A percentile compares a stretch with the other conserved stretches of the same genome.
phyloP scores from a whole-genome alignment of 2,329 filamentous ascomycete species.

The Arthrobotrys entomopaga region DNA sequence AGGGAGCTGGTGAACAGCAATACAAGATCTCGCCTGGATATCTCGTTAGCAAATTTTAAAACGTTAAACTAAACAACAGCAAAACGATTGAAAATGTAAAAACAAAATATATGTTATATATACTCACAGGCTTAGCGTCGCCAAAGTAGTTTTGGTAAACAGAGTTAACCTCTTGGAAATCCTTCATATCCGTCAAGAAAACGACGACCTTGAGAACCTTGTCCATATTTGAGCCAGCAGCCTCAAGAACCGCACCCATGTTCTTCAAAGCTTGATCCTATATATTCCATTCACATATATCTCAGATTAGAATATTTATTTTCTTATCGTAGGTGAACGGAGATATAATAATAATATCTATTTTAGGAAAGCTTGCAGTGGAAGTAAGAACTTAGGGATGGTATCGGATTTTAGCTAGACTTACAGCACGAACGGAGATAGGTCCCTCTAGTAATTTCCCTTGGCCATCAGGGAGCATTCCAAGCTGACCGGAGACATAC shows the following conservation, averaged over 20 bases:
- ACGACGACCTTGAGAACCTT: slow-evolving; percentile 91
- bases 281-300: neutral
- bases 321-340: neutral
- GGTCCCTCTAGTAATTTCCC: slow-evolving; percentile 64
- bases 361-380: neutral
- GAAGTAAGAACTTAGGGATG: too few species aligned
- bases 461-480: slow-evolving; percentile 67
- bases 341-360: neutral
- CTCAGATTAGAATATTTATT: neutral
- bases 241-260: slow-evolving; percentile 82
- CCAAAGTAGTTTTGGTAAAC: slow-evolving; percentile 77
- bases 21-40: slow-evolving; percentile 75
- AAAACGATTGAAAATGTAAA: too few species aligned
- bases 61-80: neutral
- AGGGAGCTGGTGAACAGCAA: slow-evolving; percentile 87
- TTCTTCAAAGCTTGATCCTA: slow-evolving; percentile 66
- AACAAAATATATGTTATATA: too few species aligned
- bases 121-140: slow-evolving; percentile 63
- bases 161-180: slow-evolving; percentile 84
- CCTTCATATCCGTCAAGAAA: slow-evolving; percentile 89
- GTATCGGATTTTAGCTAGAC: neutral
- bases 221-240: slow-evolving; percentile 79
- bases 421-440: slow-evolving; percentile 45
- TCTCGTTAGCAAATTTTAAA: neutral
- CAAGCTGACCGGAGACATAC: slow-evolving; percentile 75